Percentiles rank a stretch among this genome's conserved stretches.
Conservation (phyloP, 1,284 basidiomycete genomes). For the Ustilago loliicola region DNA sequence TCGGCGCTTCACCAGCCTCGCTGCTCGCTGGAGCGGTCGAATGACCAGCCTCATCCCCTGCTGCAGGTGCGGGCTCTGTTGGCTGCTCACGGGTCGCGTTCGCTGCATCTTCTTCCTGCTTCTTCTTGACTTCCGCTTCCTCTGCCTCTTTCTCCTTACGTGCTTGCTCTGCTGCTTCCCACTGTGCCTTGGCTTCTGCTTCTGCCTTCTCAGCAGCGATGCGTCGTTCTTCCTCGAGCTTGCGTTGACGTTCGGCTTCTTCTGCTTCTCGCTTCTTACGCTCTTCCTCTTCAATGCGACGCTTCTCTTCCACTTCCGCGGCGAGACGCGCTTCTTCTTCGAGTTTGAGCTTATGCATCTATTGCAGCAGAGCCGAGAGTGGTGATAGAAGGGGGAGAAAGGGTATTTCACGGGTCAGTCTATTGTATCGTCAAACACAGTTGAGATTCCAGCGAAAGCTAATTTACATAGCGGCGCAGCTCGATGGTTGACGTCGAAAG, state of each 20-base stretch:
- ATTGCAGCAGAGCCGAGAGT: background rate
- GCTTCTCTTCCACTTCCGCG: slow-evolving; percentile 38
- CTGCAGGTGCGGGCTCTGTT: background rate
- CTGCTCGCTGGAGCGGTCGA: slow-evolving; percentile 6
- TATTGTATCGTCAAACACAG: background rate
- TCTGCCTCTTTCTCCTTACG: slow-evolving; percentile 26
- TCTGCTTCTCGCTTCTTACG: slow-evolving; percentile 38
- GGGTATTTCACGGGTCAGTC: slow-evolving; percentile 18
- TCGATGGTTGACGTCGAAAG: background rate
- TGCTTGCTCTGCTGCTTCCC: slow-evolving; percentile 15
- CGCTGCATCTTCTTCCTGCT: slow-evolving; percentile 17
- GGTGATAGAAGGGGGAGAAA: background rate
- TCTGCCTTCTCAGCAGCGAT: slow-evolving; percentile 38
- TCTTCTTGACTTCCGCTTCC: slow-evolving; percentile 18
- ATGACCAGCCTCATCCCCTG: background rate
- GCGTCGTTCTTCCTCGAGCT: slow-evolving; percentile 24
- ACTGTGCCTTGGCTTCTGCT: slow-evolving; percentile 21
- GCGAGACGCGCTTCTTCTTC: slow-evolving; percentile 43
- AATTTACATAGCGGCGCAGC: background rate
- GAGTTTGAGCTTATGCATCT: slow-evolving; percentile 26
- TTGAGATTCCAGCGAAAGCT: background rate
- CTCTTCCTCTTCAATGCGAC: slow-evolving; percentile 39
- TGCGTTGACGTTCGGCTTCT: slow-evolving; percentile 38
- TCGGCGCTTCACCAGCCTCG: slow-evolving; percentile 23
- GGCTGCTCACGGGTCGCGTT: background rate